A percentile compares a stretch with the other conserved stretches of the same genome.
Conservation (phyloP, 352 stramenopile genomes). For the Globisporangium nagaii region DNA sequence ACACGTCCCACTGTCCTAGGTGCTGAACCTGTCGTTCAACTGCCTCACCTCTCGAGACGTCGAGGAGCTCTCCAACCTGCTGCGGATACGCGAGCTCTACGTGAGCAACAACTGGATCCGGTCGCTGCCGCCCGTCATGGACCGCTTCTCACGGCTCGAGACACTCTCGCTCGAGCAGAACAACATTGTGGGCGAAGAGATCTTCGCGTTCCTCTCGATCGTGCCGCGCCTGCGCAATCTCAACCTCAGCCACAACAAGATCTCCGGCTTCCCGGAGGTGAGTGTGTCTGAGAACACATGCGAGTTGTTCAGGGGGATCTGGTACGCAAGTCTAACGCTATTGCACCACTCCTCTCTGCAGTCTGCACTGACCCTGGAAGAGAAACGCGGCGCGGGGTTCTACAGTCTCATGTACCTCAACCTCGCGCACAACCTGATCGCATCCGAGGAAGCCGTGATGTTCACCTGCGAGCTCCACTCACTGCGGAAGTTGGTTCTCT, state of each 20-base stretch:
- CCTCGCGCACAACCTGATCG: slow-evolving; percentile 65
- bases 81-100: slow-evolving; percentile 76
- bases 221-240: slow-evolving; percentile 62
- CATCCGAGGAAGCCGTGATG: slow-evolving; percentile 39
- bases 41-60: slow-evolving; percentile 56
- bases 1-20: slow-evolving; percentile 17
- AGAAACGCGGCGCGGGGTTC: slow-evolving; percentile 61
- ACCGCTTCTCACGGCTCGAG: slow-evolving; percentile 67
- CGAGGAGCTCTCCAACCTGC: slow-evolving; percentile 62
- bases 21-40: slow-evolving; percentile 80
- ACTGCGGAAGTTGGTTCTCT: slow-evolving; percentile 66
- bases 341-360: slow-evolving; percentile 2
- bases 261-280: slow-evolving; percentile 68
- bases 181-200: slow-evolving; percentile 50
- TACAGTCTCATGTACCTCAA: slow-evolving; percentile 71
- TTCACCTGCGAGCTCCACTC: slow-evolving; percentile 41
- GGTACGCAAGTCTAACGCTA: too few species aligned
- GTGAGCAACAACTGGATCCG: slow-evolving; percentile 67
- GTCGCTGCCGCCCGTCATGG: slow-evolving; percentile 67
- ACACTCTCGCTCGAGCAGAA: slow-evolving; percentile 78
- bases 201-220: slow-evolving; percentile 69
- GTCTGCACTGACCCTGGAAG: slow-evolving; percentile 44
- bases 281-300: background rate
- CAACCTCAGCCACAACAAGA: slow-evolving; percentile 79
- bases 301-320: background rate